Conservation (phyloP, 805 yeast genomes). For the Metschnikowia koreensis region DNA sequence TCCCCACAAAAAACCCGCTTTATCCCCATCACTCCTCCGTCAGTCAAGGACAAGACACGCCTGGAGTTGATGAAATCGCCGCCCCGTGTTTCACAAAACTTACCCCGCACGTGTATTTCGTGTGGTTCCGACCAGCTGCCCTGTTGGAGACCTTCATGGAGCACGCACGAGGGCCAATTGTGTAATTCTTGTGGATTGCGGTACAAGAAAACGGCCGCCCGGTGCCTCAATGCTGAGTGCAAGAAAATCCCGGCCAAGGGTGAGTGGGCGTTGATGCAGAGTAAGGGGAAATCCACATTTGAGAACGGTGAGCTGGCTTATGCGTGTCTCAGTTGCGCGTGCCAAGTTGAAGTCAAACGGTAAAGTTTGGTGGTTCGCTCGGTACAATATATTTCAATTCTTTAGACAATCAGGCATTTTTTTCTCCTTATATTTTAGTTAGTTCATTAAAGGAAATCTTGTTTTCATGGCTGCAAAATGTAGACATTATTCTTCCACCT, state of each 20-base stretch:
- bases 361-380: neutral
- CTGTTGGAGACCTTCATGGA: constrained; percentile 99
- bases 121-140: constrained; percentile 92
- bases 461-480: too few species aligned
- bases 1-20: constrained; percentile 19
- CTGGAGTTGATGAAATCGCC: constrained; percentile 35
- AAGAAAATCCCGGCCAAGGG: constrained; percentile 93
- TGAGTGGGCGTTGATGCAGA: constrained; percentile 86
- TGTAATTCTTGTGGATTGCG: constrained; percentile 96
- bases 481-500: too few species aligned
- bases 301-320: constrained; percentile 42
- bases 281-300: constrained; percentile 51
- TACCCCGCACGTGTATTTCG: constrained; percentile 71
- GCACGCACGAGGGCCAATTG: constrained; percentile 83
- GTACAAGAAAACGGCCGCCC: constrained; percentile 89
- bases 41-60: constrained; percentile 29
- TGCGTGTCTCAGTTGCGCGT: constrained; percentile 43
- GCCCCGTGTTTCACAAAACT: constrained; percentile 23
- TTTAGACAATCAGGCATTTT: neutral
- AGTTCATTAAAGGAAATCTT: too few species aligned
- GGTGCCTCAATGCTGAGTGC: constrained; percentile 76
- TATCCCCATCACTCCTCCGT: constrained; percentile 44
- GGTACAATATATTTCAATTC: neutral
- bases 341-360: constrained; percentile 40
- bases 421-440: too few species aligned